Percentiles rank a stretch among this genome's conserved stretches.
These are phyloP conservation scores for Limnanthes douglasii DNA, from an alignment of 345 rosid species.

Conservation along the genomic window DNA sequence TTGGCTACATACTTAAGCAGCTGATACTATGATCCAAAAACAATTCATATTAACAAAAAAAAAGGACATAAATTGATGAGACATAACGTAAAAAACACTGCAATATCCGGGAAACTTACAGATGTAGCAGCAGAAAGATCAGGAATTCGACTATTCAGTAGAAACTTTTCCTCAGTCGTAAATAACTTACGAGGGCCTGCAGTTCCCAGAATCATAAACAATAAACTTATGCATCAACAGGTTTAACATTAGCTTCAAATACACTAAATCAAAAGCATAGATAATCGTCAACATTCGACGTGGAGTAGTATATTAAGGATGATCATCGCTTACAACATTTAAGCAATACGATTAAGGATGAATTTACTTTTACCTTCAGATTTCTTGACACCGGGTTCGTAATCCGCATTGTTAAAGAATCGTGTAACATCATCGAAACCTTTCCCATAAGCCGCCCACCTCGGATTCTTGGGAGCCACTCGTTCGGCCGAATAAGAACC, in stretches of 20 bases:
- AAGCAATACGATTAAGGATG: not conserved
- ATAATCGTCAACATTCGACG: not conserved
- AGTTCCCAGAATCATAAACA: conserved; percentile 4
- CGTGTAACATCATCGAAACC: conserved; percentile 70
- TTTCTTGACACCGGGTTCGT: conserved; percentile 39
- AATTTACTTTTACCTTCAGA: conserved; percentile 28
- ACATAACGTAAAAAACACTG: not conserved
- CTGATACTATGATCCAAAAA: no score
- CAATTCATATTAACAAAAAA: no score
- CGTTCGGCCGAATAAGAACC: conserved; percentile 24
- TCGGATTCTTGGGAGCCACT: conserved; percentile 63
- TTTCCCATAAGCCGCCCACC: conserved; percentile 86
- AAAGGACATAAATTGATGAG: no score
- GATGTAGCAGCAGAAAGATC: conserved; percentile 56
- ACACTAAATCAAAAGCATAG: not conserved
- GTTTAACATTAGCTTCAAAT: not conserved
- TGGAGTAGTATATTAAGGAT: not conserved
- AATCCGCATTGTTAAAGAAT: conserved; percentile 42
- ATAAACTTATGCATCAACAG: not conserved
- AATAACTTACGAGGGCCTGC: conserved; percentile 55
- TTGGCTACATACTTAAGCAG: no score
- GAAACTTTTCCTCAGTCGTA: conserved; percentile 59
- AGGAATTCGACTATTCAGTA: conserved; percentile 60
- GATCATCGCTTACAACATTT: not conserved
- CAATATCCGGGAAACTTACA: conserved; percentile 29